Conservation (phyloP, 2,329 filamentous ascomycete genomes). For the Dactylellina cionopaga region DNA sequence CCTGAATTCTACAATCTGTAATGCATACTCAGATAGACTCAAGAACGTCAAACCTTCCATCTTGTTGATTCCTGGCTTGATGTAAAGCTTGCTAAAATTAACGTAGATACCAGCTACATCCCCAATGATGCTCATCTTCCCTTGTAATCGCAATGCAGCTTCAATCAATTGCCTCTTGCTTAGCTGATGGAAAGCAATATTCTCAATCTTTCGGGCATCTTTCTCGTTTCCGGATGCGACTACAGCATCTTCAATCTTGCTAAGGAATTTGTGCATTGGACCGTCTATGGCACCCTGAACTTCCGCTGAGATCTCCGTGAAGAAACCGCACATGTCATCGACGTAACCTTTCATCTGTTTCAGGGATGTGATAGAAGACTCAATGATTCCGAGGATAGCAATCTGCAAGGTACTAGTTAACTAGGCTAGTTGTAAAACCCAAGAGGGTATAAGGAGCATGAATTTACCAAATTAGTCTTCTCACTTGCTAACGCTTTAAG, state of each 20-base stretch:
- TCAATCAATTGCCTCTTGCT: slow-evolving; percentile 15
- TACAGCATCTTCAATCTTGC: slow-evolving; percentile 17
- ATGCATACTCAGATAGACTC: slow-evolving; percentile 10
- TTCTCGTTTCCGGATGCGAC: slow-evolving; percentile 16
- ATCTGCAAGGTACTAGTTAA: background rate
- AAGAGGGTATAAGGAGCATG: background rate
- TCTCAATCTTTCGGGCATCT: slow-evolving; percentile 19
- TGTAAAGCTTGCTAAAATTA: slow-evolving; percentile 23
- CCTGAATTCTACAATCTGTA: slow-evolving; percentile 16
- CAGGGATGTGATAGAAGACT: slow-evolving; percentile 20
- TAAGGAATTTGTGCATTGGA: slow-evolving; percentile 20
- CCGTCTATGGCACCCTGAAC: slow-evolving; percentile 21
- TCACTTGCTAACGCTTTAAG: slow-evolving; percentile 17
- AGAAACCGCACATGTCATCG: slow-evolving; percentile 31
- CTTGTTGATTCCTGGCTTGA: slow-evolving; percentile 42
- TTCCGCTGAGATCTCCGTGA: slow-evolving; percentile 16
- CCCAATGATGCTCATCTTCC: slow-evolving; percentile 30
- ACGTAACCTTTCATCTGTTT: slow-evolving; percentile 27
- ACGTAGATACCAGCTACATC: slow-evolving; percentile 34
- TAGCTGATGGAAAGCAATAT: slow-evolving; percentile 1
- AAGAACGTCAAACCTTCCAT: slow-evolving; percentile 33
- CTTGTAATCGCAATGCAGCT: slow-evolving; percentile 12
- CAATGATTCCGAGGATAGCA: slow-evolving; percentile 18
- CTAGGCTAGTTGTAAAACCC: no score
- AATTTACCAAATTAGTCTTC: slow-evolving; percentile 16